phyloP scores from a whole-genome alignment of 768 basidiomycete genomes.

The Rhodotorula kratochvilovae region DNA sequence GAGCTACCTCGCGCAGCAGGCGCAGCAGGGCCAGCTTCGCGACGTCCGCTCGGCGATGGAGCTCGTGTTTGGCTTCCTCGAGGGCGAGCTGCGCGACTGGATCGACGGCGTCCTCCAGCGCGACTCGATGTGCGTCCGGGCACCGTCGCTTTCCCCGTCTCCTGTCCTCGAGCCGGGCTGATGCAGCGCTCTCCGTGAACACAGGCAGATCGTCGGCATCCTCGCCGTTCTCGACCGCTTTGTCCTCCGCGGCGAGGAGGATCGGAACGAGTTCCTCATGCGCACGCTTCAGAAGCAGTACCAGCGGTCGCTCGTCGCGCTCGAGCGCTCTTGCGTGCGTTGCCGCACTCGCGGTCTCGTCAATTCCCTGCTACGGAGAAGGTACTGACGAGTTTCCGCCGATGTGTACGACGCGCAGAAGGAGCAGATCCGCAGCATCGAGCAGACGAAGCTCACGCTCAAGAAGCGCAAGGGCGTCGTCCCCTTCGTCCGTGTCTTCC shows the following conservation, averaged over 20 bases:
- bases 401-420: constrained; percentile 53
- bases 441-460: constrained; percentile 81
- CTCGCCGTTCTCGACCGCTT: constrained; percentile 72
- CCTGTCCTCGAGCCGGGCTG: not conserved
- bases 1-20: constrained; percentile 57
- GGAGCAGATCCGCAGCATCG: constrained; percentile 80
- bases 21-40: constrained; percentile 48
- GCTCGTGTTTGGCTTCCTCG: constrained; percentile 88
- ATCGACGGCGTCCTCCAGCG: constrained; percentile 69
- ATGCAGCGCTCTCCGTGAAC: not conserved
- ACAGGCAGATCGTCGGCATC: constrained; percentile 79
- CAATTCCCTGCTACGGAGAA: not conserved
- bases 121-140: constrained; percentile 64
- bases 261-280: constrained; percentile 68
- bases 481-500: constrained; percentile 88
- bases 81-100: constrained; percentile 76
- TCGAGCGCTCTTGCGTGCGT: constrained; percentile 57
- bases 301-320: constrained; percentile 54
- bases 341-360: constrained; percentile 54
- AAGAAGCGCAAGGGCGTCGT: constrained; percentile 90
- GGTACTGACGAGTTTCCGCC: not conserved
- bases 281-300: constrained; percentile 77
- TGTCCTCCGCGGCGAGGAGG: constrained; percentile 70
- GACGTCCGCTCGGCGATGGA: constrained; percentile 80
- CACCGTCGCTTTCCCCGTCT: too few species aligned